Base-by-base conservation (phyloP, 805 yeast genomes). In the Kuraishia molischiana region DNA sequence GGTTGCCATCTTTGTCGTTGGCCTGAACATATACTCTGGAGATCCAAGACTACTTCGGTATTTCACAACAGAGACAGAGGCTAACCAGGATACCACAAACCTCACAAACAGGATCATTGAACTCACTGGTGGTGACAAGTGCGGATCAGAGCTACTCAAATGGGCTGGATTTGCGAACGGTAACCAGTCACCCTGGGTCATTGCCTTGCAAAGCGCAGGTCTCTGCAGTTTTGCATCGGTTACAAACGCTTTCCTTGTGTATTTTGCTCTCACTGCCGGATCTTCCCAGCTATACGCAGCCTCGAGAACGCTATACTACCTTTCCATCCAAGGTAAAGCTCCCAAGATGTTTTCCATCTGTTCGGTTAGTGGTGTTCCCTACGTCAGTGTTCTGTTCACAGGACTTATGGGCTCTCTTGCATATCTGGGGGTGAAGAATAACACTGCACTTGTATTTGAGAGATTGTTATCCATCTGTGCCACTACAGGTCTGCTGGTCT, bases 401-500 rank as follows among this genome's bases (percentile, higher is more conserved):
- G 78, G 79, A 2, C 35, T 66, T 1, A 74, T 83, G 51, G 82
- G 85, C 0, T 50, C 74, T 3, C 56, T 82, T 28, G 71, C 86
- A 0, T 82, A 64, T 52, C 51, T 81, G 18, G 72, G 84, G 3
- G 76, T 79, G 4, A 67, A 74, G 32, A 64, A 69, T 38, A 55
- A 64, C 29, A 77, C 87, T 0, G 72, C 81, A 13, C 56, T 62
- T 13, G 80, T 80, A 4, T 84, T 85, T 46, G 81, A 74, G 42
- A 73, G 79, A 47, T 59, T 84, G 41, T 71, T 82, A 5, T 76
- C 77, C 46, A 66, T 84, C 26, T 72, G 84, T 37, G 77, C 89
- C 2, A 74, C 89, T 0, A 72, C 89, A 1, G 89, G 87, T 0
- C 71, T 85, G 38, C 58, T 86, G 26, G 85, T 83, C 32, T 86